phyloP scores from a whole-genome alignment of 2,329 filamentous ascomycete genomes.

The Penicillium decumbens region DNA sequence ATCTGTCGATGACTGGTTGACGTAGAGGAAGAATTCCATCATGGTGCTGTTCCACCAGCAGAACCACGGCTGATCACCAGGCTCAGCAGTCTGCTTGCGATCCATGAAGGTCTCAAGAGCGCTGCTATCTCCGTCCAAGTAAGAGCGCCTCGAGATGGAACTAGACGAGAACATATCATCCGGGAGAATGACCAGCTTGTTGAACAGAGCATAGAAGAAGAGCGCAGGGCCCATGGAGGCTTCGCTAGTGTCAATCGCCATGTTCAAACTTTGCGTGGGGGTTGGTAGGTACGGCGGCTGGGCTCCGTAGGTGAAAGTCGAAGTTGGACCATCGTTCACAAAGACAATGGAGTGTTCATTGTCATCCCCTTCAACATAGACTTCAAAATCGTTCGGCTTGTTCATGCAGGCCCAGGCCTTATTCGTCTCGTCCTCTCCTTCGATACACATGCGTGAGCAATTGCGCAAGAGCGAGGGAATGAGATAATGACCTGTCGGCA shows the following conservation, averaged over 20 bases:
- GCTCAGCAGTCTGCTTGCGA: constrained; percentile 42
- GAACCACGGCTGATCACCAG: constrained; percentile 63
- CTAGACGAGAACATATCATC: constrained; percentile 34
- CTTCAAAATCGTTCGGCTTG: constrained; percentile 29
- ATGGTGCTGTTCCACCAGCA: constrained; percentile 66
- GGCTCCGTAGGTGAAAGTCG: constrained; percentile 55
- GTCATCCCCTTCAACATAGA: constrained; percentile 28
- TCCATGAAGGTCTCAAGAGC: constrained; percentile 22
- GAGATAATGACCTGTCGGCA: constrained; percentile 49
- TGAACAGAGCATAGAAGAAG: constrained; percentile 59
- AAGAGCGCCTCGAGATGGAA: constrained; percentile 28
- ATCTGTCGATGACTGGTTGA: constrained; percentile 48
- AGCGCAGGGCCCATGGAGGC: constrained; percentile 56
- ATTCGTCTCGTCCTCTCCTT: constrained; percentile 38
- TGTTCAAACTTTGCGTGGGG: constrained; percentile 46
- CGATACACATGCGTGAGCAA: constrained; percentile 48
- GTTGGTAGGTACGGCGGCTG: constrained; percentile 52
- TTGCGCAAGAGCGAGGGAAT: constrained; percentile 48
- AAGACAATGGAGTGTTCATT: constrained; percentile 35
- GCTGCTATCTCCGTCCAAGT: constrained; percentile 17
- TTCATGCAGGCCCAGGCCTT: constrained; percentile 50
- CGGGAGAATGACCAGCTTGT: constrained; percentile 58
- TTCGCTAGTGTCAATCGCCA: constrained; percentile 56
- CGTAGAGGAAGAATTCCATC: constrained; percentile 64
- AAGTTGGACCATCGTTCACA: constrained; percentile 35